phyloP scores from a whole-genome alignment of 73 alveolate species.

The Breviolum minutum region DNA sequence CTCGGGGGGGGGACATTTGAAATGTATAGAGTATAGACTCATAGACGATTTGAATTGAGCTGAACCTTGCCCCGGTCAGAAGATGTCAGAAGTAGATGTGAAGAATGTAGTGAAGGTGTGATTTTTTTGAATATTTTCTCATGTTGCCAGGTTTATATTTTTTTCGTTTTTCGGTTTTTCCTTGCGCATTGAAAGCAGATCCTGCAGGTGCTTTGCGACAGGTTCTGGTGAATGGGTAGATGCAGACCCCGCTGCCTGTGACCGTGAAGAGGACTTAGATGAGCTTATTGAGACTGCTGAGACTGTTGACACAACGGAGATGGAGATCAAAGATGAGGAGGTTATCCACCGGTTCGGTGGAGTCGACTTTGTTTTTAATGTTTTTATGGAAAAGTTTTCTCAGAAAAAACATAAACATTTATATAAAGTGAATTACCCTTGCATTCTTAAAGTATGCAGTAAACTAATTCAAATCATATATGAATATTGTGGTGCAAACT shows the following conservation, averaged over 20 bases:
- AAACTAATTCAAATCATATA: no score
- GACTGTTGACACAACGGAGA: not conserved
- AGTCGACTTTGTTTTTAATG: no score
- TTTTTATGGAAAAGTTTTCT: no score
- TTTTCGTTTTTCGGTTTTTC: not conserved
- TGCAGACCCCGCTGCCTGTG: conserved; percentile 63
- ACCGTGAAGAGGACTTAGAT: conserved; percentile 67
- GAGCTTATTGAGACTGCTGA: conserved; percentile 41
- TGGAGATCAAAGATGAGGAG: conserved; percentile 15
- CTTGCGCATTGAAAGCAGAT: not conserved
- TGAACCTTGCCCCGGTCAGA: no score
- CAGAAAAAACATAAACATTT: no score
- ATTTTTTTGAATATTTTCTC: not conserved
- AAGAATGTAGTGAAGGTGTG: not conserved
- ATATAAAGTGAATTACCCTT: no score
- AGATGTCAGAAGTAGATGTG: not conserved
- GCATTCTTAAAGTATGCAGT: no score
- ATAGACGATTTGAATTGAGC: no score
- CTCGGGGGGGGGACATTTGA: not conserved
- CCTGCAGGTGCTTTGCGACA: conserved; percentile 75
- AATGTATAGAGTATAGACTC: no score
- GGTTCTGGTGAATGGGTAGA: conserved; percentile 92
- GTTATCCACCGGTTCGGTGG: not conserved
- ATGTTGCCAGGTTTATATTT: no score
- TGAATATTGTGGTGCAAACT: not conserved